Percentiles rank a stretch among this genome's conserved stretches.
Evolutionary conservation across 345 rosid genomes (phyloP).

Genomic region (Garcia nutans): DNA sequence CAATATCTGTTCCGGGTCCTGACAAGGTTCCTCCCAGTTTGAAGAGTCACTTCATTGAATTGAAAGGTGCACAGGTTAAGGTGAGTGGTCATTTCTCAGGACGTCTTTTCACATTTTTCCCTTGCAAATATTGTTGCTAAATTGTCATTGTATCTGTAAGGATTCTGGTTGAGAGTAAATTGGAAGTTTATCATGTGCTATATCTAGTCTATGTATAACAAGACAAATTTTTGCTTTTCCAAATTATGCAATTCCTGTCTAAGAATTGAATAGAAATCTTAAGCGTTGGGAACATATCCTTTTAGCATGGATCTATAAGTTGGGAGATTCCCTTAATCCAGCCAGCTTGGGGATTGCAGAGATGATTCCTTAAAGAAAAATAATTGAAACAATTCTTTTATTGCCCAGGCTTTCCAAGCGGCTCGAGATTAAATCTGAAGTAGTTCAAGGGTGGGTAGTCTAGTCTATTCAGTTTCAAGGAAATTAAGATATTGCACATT

Average conservation of each 20-base stretch:
- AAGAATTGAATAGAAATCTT: background rate
- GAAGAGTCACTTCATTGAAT: constrained; percentile 83
- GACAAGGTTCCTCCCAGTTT: constrained; percentile 85
- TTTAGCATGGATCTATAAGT: background rate
- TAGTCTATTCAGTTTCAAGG: no score
- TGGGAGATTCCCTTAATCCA: background rate
- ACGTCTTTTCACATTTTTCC: background rate
- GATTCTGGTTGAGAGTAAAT: background rate
- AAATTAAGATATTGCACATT: no score
- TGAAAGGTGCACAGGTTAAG: constrained; percentile 99
- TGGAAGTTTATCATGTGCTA: background rate
- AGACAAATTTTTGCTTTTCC: background rate
- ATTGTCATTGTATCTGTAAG: background rate
- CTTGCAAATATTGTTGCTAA: background rate
- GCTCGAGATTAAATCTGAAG: background rate
- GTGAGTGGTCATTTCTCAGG: constrained; percentile 40
- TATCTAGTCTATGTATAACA: background rate
- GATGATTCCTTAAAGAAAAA: background rate
- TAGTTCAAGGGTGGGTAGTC: background rate
- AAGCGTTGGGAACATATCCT: background rate
- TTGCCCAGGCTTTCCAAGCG: background rate
- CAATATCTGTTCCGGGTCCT: constrained; percentile 95
- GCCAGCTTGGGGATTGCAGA: background rate
- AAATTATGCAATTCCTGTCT: background rate
- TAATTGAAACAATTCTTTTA: background rate